Conservation (phyloP, 2,329 filamentous ascomycete genomes). For the Trichoderma cornu-damae region DNA sequence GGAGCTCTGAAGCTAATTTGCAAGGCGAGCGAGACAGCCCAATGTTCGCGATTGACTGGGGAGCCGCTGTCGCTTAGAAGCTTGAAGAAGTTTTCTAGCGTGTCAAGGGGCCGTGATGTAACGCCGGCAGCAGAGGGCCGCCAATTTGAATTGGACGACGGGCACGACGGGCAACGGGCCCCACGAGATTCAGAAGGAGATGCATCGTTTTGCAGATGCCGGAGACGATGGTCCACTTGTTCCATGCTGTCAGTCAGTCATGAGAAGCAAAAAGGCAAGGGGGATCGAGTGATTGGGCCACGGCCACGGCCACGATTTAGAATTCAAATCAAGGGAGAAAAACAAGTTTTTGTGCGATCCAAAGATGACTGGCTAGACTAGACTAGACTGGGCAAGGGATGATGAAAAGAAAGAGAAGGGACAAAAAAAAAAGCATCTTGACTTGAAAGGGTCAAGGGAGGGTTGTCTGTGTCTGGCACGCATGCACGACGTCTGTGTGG, state of each 20-base stretch:
- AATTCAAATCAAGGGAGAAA: no score
- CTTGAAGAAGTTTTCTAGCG: constrained; percentile 29
- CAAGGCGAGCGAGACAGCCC: constrained; percentile 27
- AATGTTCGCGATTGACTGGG: constrained; percentile 30
- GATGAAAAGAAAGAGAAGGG: no score
- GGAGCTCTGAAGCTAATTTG: constrained; percentile 20
- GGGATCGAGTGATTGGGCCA: no score
- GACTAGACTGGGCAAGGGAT: no score
- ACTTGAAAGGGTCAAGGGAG: background rate
- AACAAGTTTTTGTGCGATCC: no score
- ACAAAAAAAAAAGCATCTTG: background rate
- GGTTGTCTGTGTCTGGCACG: background rate
- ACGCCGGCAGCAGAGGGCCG: background rate
- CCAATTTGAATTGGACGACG: background rate
- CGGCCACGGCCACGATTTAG: background rate
- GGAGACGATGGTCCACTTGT: background rate
- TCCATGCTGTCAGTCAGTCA: background rate
- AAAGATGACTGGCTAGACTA: no score
- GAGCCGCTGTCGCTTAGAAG: constrained; percentile 27
- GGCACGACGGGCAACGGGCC: no score
- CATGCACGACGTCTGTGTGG: background rate
- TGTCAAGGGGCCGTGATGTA: constrained; percentile 18
- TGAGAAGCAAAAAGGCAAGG: background rate
- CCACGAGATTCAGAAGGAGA: background rate
- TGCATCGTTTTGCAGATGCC: background rate